Percentiles rank a stretch among this genome's conserved stretches.
phyloP scores from a whole-genome alignment of 345 rosid genomes.

The Euphorbia peplus region DNA sequence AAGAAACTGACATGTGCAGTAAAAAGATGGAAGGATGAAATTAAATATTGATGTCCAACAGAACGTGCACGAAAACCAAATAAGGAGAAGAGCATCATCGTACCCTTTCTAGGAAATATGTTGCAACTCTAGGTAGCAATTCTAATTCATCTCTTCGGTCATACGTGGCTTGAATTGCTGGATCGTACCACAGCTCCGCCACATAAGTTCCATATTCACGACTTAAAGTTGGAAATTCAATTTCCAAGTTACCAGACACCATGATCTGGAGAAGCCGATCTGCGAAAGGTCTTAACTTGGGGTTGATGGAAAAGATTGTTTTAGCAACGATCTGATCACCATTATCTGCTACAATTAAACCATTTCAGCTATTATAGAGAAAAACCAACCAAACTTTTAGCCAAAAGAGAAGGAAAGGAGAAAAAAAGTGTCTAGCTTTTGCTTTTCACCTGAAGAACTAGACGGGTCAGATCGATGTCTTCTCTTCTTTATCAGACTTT shows the following conservation, averaged over 20 bases:
- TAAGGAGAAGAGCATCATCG: conserved; percentile 17
- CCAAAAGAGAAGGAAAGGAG: conserved; percentile 6
- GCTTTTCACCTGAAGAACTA: conserved; percentile 45
- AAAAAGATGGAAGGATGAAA: background rate
- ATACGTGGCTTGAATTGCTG: conserved; percentile 78
- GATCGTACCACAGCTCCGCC: conserved; percentile 70
- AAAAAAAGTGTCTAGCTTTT: conserved; percentile 4
- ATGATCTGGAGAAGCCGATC: conserved; percentile 71
- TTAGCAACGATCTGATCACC: conserved; percentile 30
- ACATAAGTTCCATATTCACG: conserved; percentile 61
- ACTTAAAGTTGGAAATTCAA: conserved; percentile 55
- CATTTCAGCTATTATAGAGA: conserved; percentile 14
- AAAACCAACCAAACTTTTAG: background rate
- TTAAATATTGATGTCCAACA: background rate
- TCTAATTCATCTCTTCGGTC: conserved; percentile 61
- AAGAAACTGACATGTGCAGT: background rate
- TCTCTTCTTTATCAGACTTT: conserved; percentile 40
- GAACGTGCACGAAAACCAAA: background rate
- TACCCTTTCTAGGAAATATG: conserved; percentile 85
- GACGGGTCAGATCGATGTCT: conserved; percentile 30
- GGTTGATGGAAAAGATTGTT: conserved; percentile 45
- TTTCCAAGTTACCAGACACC: conserved; percentile 66
- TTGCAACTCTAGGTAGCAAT: conserved; percentile 64
- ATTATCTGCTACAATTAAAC: conserved; percentile 23
- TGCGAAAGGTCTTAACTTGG: conserved; percentile 55